Conservation (phyloP, 805 yeast genomes). For the Starmerella stellata region DNA sequence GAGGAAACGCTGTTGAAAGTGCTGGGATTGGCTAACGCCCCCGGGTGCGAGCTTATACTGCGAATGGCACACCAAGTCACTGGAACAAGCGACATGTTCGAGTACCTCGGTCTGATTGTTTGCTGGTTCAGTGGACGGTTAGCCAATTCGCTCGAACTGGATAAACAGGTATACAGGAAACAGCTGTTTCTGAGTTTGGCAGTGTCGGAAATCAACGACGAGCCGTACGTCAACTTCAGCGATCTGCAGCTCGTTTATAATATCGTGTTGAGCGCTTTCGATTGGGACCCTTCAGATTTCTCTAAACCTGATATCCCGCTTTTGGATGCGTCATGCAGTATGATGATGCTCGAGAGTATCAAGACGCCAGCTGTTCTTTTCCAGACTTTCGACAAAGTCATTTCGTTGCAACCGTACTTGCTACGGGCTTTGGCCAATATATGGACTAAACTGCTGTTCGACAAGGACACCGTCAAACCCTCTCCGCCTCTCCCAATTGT, state of each 20-base stretch:
- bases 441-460: conserved; percentile 29
- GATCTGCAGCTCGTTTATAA: conserved; percentile 10
- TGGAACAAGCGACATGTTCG: not conserved
- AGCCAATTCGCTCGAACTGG: conserved; percentile 1
- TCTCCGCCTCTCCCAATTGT: not conserved
- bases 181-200: conserved; percentile 13
- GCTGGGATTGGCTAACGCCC: conserved; percentile 6
- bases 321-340: not conserved
- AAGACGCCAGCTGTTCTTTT: conserved; percentile 13
- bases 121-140: conserved; percentile 12
- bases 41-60: conserved; percentile 8
- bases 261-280: conserved; percentile 12
- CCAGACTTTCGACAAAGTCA: conserved; percentile 4
- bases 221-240: conserved; percentile 11
- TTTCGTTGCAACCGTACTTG: conserved; percentile 10
- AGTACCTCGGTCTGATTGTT: conserved; percentile 5
- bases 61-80: conserved; percentile 12
- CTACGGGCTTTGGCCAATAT: conserved; percentile 30
- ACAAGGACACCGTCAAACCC: conserved; percentile 11
- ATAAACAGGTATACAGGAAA: conserved; percentile 1
- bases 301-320: not conserved
- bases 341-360: conserved; percentile 6
- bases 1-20: conserved; percentile 1
- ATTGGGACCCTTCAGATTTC: conserved; percentile 8
- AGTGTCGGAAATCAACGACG: conserved; percentile 3